These are phyloP conservation scores for Candolleomyces efflorescens DNA, from an alignment of 768 basidiomycete species.

Conservation along the genomic window DNA sequence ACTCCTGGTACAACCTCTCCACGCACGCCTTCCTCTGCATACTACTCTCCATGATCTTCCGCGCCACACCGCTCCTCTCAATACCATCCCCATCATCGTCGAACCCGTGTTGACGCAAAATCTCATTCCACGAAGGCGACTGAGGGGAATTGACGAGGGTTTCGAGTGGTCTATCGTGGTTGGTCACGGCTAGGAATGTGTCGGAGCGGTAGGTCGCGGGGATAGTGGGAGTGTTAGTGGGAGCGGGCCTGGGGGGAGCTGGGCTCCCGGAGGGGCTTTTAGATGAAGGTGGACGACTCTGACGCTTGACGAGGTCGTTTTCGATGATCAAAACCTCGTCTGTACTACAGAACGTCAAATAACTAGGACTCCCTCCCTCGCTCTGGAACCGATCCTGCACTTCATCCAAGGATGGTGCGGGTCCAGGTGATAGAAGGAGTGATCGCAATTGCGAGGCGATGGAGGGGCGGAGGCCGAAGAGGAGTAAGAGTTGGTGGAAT, in stretches of 20 bases:
- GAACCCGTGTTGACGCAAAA: no score
- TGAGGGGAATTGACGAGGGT: neutral
- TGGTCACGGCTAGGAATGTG: constrained; percentile 30
- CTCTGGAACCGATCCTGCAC: constrained; percentile 15
- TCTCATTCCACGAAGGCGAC: no score
- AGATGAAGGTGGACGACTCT: neutral
- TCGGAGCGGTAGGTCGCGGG: constrained; percentile 8
- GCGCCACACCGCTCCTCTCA: constrained; percentile 1
- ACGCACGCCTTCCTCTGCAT: constrained; percentile 30
- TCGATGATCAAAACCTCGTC: constrained; percentile 27
- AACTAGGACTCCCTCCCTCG: constrained; percentile 25
- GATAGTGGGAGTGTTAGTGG: neutral
- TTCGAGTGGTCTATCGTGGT: constrained; percentile 30
- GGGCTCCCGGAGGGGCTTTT: neutral
- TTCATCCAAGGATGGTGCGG: constrained; percentile 19
- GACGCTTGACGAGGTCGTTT: constrained; percentile 26
- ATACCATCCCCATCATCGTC: neutral
- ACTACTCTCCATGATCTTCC: constrained; percentile 28
- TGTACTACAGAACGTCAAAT: constrained; percentile 33
- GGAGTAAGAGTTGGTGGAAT: constrained; percentile 25
- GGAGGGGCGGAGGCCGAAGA: constrained; percentile 28
- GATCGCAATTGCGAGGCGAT: constrained; percentile 28
- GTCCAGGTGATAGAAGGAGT: constrained; percentile 25
- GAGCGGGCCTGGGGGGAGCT: neutral
- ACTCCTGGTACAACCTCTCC: constrained; percentile 27